These are phyloP conservation scores for Zygotorulaspora danielsina DNA, from an alignment of 805 yeast species.

Conservation along the genomic window DNA sequence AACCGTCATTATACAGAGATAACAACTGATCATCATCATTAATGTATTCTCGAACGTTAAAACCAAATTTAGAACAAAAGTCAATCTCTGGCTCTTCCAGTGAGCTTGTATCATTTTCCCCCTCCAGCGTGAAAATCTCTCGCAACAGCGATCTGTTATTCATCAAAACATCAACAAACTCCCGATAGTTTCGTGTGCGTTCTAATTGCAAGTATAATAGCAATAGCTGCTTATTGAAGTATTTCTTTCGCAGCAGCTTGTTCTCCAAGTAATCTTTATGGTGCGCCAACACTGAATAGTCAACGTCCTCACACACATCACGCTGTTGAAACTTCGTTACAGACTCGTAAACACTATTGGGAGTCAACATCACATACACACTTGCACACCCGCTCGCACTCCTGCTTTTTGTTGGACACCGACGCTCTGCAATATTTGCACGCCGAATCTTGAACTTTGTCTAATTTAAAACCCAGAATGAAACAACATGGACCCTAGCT, in stretches of 20 bases:
- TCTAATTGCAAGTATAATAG: slow-evolving; percentile 28
- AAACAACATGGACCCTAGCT: slow-evolving; percentile 1
- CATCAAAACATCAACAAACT: slow-evolving; percentile 28
- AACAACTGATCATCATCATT: slow-evolving; percentile 19
- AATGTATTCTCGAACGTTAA: slow-evolving; percentile 26
- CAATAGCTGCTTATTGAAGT: slow-evolving; percentile 24
- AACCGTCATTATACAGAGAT: slow-evolving; percentile 20
- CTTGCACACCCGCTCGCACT: slow-evolving; percentile 1
- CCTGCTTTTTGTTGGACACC: neutral
- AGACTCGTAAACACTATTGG: slow-evolving; percentile 16
- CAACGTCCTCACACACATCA: slow-evolving; percentile 22
- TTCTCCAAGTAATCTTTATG: slow-evolving; percentile 23
- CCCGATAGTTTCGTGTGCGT: slow-evolving; percentile 31
- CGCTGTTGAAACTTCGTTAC: slow-evolving; percentile 25
- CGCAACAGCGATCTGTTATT: slow-evolving; percentile 24
- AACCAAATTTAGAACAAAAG: slow-evolving; percentile 27
- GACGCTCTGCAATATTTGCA: no score
- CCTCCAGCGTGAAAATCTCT: slow-evolving; percentile 32
- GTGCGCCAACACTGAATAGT: slow-evolving; percentile 23
- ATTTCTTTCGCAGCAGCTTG: slow-evolving; percentile 18
- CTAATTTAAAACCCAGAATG: neutral
- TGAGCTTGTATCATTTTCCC: slow-evolving; percentile 11
- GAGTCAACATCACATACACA: slow-evolving; percentile 16
- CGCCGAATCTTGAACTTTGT: neutral
- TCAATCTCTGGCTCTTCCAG: slow-evolving; percentile 15